Base-by-base conservation (phyloP, 2,329 filamentous ascomycete genomes). In the Sclerotiophoma versabilis region DNA sequence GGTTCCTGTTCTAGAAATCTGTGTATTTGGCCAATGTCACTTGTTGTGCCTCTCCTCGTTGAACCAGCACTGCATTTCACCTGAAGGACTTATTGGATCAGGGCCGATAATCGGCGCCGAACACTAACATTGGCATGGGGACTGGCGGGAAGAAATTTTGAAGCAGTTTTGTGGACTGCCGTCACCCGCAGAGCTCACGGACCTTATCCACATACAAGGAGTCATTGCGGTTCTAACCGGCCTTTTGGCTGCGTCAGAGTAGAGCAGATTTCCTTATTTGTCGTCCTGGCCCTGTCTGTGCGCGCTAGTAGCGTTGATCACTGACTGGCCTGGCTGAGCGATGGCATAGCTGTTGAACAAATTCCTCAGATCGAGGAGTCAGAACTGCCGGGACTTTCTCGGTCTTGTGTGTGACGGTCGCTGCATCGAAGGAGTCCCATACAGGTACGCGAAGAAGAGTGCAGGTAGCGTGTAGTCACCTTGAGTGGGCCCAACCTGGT, bases 121-220 rank as follows among this genome's bases (percentile, higher is more conserved):
- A 45, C 48, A 57, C 54, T 44, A 60, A 59, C 49, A 50, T 45
- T 53, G 56, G 57, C 52, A 59, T 46, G 52, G 22, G 62, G 54
- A 59, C 54, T 54, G 49, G 57, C 55, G 62, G 57, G 47, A 59
- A 64, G 61, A 64, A 61, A 52, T 67, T 67, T 67, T 54, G 64
- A 57, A 36, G 33, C 58, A 29, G 52, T 58, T 56, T 37, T 46
- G 47, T 37, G 42, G 47, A 42, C 39, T 49, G 33, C 51, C 33
- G 45, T 44, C 47, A 41, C 46, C 52, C 52, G 46, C 52, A 55
- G n/a, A 19, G 20, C 42, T 43, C 53, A 51, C 46, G 42, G 53
- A 36, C 53, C 52, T 42, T 33, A 29, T 44, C 39, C 51, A 54
- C 33, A 32, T 41, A 14, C 6, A 32, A 51, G 37, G 53, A 56